Evolutionary conservation across 139 green algal genomes (phyloP), one percentile per base, ranked within the genome.

Genomic region (Asterochloris erici): DNA sequence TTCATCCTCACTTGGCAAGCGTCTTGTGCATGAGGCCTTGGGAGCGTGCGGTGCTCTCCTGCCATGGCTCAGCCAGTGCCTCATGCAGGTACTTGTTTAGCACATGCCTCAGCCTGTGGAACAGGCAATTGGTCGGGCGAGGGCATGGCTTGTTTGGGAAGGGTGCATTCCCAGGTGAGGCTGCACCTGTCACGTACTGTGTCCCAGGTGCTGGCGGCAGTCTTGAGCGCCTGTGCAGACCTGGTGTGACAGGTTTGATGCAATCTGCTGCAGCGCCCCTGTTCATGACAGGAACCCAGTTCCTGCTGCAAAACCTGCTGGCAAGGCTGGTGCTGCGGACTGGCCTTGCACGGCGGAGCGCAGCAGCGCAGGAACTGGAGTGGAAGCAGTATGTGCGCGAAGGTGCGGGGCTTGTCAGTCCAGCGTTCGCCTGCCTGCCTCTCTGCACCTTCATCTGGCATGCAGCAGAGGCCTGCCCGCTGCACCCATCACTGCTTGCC

Each of bases 31-130:
- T 0, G 15, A 70, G 64, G 14, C 66, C 19, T 78, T 64, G 27
- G 12, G 12, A 78, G 6, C 4, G 24, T 16, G 28, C n/a, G 1
- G 24, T 38, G 61, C 23, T 15, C n/a, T 12, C 16, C 24, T 9
- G 14, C 63, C 28, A n/a, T 64, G 13, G 17, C 27, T 14, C 26
- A 15, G 38, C 16, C 12, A 68, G 27, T 11, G 26, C 70, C 54
- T 17, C 63, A 28, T 77, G 64, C 81, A 95, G 94, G 94, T 98
- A 98, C 78, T 85, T 93, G 21, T 90, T 98, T 38, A 91, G 89
- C 79, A 98, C 94, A 12, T 74, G 76, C 0, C 83, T 98, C 13
- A 92, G 88, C 76, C 63, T 93, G 17, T 96, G 91, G 83, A 97
- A 97, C 79, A 94, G 95, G 77, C 83, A 90, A 21, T 77, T 96